phyloP scores from a whole-genome alignment of 805 yeast species.

The Ogataea paradorogensis region DNA sequence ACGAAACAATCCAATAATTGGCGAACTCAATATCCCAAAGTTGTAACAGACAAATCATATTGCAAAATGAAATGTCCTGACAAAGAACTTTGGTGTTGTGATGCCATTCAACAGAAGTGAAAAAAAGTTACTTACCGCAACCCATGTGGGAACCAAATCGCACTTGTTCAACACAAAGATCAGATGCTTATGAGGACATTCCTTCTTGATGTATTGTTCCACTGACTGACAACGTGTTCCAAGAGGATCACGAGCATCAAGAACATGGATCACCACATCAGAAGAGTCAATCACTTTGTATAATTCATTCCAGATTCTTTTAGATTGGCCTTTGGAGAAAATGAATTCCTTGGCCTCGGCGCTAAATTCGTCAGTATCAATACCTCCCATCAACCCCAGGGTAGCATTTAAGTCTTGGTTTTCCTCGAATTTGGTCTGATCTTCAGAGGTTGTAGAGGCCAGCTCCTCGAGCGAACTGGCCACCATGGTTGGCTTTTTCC shows the following conservation, averaged over 20 bases:
- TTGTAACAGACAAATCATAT: conserved; percentile 88
- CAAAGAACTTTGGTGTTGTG: conserved; percentile 73
- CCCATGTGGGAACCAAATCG: conserved; percentile 99
- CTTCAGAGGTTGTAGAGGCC: conserved; percentile 55
- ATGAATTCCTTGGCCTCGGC: conserved; percentile 93
- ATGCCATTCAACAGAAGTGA: conserved; percentile 10
- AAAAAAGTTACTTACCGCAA: conserved; percentile 76
- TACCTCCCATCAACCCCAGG: conserved; percentile 75
- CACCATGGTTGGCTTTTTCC: conserved; percentile 79
- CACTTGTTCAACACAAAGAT: conserved; percentile 94
- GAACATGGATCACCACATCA: conserved; percentile 92
- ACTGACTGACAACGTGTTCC: conserved; percentile 95
- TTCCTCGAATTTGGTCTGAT: conserved; percentile 62
- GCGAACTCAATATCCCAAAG: conserved; percentile 84
- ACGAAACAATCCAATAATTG: conserved; percentile 50
- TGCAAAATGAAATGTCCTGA: conserved; percentile 58
- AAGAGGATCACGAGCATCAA: conserved; percentile 96
- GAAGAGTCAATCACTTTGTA: conserved; percentile 97
- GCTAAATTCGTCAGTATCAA: conserved; percentile 74
- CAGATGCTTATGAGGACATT: conserved; percentile 95
- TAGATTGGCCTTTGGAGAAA: conserved; percentile 95
- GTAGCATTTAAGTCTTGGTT: conserved; percentile 73
- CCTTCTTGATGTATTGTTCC: conserved; percentile 88
- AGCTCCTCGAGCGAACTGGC: conserved; percentile 82
- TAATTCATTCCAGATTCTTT: conserved; percentile 97